These are phyloP conservation scores for Neopestalotiopsis sp. DNA, from an alignment of 2,329 filamentous ascomycete genomes.

Conservation along the genomic window DNA sequence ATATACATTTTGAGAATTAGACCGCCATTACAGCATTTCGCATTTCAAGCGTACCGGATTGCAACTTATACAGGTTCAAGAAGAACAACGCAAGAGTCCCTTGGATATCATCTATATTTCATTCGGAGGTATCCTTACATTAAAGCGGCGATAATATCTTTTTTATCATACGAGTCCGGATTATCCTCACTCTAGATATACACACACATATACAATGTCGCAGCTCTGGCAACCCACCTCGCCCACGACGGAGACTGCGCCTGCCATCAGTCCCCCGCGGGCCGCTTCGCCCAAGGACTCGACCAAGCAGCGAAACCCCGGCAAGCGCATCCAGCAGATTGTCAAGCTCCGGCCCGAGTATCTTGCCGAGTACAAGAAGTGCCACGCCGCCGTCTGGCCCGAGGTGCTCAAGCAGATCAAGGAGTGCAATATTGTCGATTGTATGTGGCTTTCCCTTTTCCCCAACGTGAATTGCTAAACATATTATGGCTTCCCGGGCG, in stretches of 20 bases:
- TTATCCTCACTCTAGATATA: neutral
- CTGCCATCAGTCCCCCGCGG: neutral
- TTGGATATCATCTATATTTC: no score
- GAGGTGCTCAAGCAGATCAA: constrained; percentile 78
- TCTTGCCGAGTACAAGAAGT: constrained; percentile 73
- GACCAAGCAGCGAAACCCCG: constrained; percentile 43
- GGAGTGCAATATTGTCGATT: constrained; percentile 76
- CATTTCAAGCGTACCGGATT: no score
- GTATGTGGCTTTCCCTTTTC: constrained; percentile 45
- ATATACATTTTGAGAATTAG: no score
- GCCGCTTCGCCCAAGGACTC: constrained; percentile 19
- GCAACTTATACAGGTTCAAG: no score
- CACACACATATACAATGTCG: constrained; percentile 18
- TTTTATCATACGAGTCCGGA: neutral
- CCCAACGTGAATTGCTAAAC: no score
- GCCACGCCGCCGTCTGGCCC: constrained; percentile 77
- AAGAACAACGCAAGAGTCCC: no score
- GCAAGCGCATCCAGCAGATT: constrained; percentile 71
- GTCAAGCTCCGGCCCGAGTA: constrained; percentile 72
- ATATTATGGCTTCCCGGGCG: no score
- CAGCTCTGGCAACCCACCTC: constrained; percentile 26
- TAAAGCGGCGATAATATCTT: no score
- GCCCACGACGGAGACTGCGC: constrained; percentile 9
- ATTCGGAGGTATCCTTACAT: no score
- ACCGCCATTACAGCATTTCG: no score